Base-by-base conservation (phyloP, 305 asterid species). In the Caryopteris hybrid region DNA sequence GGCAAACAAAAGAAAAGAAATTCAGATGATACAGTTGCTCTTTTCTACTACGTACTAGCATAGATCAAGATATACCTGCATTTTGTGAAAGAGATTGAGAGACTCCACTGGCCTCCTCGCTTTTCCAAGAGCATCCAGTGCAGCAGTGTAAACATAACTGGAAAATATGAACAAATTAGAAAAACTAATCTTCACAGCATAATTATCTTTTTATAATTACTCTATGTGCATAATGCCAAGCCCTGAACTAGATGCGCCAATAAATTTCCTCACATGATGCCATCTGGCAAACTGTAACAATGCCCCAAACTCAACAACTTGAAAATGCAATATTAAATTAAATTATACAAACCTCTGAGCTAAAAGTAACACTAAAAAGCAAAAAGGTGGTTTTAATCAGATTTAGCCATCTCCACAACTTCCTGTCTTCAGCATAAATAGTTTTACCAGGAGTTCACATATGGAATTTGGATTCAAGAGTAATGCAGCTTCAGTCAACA, bases 61-160 rank as follows among this genome's bases (percentile, higher is more conserved):
- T 17, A 34, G 34, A 10, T 70, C 43, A 50, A 41, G 4, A 5
- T 58, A n/a, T 78, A 93, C 99, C 97, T 79, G 95, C 99, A 93
- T 93, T 57, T 77, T 69, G 60, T 36, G 76, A 73, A 93, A 93
- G 80, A 93, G 78, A 79, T 93, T 93, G 60, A 90, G 89, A 48
- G 99, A 94, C 84, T 93, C 99, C 55, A 87, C 96, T 31, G 99
- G 96, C 77, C 97, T 85, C 81, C 85, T 88, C 11, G 99, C 91
- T 76, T 91, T 93, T 48, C 95, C 93, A 74, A 90, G 92, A 66
- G 85, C 96, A 87, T 88, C 86, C 66, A 93, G 78, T 17, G 97
- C 97, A 76, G 97, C 86, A 56, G 95, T 93, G 61, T 88, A 90
- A 56, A 93, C 70, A 64, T 79, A 66, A 71, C 98, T 92, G 77